Evolutionary conservation across 2,329 filamentous ascomycete species (phyloP).

Genomic region (Microascus cirrosus): DNA sequence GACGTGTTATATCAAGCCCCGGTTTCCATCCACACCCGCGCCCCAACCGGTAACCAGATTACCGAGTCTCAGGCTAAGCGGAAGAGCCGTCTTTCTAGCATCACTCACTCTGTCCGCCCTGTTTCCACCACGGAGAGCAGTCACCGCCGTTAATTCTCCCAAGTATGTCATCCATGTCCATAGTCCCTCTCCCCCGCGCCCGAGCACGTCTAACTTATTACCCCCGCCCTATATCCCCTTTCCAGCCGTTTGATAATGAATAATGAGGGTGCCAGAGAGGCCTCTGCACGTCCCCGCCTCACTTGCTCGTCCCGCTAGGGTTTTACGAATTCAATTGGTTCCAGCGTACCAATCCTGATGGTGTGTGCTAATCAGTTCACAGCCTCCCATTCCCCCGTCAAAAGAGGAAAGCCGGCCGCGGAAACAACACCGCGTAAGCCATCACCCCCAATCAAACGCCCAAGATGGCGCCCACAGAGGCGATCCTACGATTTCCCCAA

Average conservation of each 20-base stretch:
- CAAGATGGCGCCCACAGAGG: conserved; percentile 1
- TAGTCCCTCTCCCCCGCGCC: not conserved
- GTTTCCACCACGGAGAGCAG: not conserved
- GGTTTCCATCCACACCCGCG: not conserved
- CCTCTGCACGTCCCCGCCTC: not conserved
- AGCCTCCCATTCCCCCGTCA: not conserved
- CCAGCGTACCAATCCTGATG: not conserved
- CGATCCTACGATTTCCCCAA: conserved; percentile 47
- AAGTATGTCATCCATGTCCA: not conserved
- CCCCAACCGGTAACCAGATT: not conserved
- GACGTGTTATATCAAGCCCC: not conserved
- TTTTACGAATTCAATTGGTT: not conserved
- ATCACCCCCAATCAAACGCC: not conserved
- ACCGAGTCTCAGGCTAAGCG: not conserved
- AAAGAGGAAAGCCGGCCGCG: not conserved
- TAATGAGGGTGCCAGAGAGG: too few relatives aligned
- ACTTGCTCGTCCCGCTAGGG: not conserved
- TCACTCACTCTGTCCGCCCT: not conserved
- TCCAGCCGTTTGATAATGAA: too few relatives aligned
- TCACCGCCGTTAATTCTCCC: not conserved
- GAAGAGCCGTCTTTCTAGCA: not conserved
- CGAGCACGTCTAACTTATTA: too few relatives aligned
- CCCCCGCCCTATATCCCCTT: too few relatives aligned
- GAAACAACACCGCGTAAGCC: not conserved
- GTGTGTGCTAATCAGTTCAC: not conserved